These are phyloP conservation scores for Boletellus ananas DNA, from an alignment of 768 basidiomycete species.

Conservation along the genomic window DNA sequence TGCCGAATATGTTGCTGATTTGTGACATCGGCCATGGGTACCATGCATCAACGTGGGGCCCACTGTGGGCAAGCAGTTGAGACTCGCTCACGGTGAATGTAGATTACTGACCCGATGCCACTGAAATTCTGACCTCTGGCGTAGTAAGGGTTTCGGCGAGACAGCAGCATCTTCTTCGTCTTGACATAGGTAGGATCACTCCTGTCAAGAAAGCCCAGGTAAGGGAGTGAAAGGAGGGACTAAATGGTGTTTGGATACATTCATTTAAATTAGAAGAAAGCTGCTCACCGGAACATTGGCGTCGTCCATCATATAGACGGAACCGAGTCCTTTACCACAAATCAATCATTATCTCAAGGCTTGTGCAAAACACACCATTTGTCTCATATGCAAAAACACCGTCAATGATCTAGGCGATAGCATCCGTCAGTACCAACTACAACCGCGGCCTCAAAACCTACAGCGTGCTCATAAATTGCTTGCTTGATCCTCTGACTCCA, in stretches of 20 bases:
- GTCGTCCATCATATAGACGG: slow-evolving; percentile 78
- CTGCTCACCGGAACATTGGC: slow-evolving; percentile 73
- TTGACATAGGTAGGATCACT: slow-evolving; percentile 54
- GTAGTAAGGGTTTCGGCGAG: slow-evolving; percentile 66
- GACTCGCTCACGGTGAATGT: background rate
- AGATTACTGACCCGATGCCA: slow-evolving; percentile 59
- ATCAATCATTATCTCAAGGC: background rate
- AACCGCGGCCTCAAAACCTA: slow-evolving; percentile 24
- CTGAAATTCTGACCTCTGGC: slow-evolving; percentile 59
- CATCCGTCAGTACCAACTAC: background rate
- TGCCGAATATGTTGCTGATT: slow-evolving; percentile 69
- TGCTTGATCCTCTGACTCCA: slow-evolving; percentile 57
- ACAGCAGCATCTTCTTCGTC: slow-evolving; percentile 62
- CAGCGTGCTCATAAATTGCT: slow-evolving; percentile 62
- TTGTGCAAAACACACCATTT: slow-evolving; percentile 45
- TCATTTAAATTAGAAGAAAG: background rate
- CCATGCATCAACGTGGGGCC: slow-evolving; percentile 70
- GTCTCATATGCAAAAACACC: slow-evolving; percentile 75
- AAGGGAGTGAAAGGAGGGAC: slow-evolving; percentile 77
- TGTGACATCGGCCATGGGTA: slow-evolving; percentile 86
- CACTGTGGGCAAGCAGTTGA: slow-evolving; percentile 37
- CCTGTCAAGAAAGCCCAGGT: slow-evolving; percentile 71
- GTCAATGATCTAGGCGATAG: slow-evolving; percentile 47
- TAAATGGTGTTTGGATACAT: slow-evolving; percentile 22
- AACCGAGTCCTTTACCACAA: slow-evolving; percentile 50